Percentiles rank a stretch among this genome's conserved stretches.
These are phyloP conservation scores for Fistulina hepatica DNA, from an alignment of 1,284 basidiomycete genomes.

Conservation along the genomic window DNA sequence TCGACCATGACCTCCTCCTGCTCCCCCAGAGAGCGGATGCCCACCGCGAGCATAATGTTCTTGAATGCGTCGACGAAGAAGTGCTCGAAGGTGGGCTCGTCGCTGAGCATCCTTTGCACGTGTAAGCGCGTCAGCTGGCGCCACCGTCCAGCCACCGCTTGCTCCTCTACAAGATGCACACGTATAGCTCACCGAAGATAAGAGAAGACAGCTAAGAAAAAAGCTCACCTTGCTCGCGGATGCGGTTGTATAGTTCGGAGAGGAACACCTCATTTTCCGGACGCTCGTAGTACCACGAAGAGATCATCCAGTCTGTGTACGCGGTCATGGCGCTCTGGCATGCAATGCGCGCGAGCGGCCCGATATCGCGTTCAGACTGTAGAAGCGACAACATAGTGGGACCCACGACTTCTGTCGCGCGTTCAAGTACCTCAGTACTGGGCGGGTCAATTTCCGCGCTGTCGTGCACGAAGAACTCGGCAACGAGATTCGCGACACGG, in stretches of 20 bases:
- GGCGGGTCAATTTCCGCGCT: no score
- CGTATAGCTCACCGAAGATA: no score
- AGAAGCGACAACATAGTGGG: constrained; percentile 24
- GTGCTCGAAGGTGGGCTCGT: constrained; percentile 23
- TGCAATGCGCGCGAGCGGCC: constrained; percentile 34
- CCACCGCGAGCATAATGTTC: constrained; percentile 29
- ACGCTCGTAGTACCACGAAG: constrained; percentile 31
- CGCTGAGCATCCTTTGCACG: constrained; percentile 22
- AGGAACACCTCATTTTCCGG: constrained; percentile 28
- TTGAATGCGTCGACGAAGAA: constrained; percentile 28
- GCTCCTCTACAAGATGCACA: no score
- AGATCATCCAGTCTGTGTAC: constrained; percentile 30
- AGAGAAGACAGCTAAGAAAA: not conserved
- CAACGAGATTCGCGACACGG: no score
- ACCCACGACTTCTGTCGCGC: constrained; percentile 29
- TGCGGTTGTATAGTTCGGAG: constrained; percentile 18
- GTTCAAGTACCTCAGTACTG: constrained; percentile 26
- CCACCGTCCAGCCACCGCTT: constrained; percentile 32
- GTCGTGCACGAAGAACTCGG: no score
- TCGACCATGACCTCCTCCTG: constrained; percentile 25
- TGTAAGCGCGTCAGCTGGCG: constrained; percentile 30
- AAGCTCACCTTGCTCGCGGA: constrained; percentile 10
- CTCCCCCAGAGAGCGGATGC: constrained; percentile 20
- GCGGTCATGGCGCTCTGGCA: constrained; percentile 31
- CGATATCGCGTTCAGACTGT: constrained; percentile 23